Evolutionary conservation across 2,329 filamentous ascomycete genomes (phyloP), one percentile per base, ranked within the genome.

Genomic region (Xylariales sp.): DNA sequence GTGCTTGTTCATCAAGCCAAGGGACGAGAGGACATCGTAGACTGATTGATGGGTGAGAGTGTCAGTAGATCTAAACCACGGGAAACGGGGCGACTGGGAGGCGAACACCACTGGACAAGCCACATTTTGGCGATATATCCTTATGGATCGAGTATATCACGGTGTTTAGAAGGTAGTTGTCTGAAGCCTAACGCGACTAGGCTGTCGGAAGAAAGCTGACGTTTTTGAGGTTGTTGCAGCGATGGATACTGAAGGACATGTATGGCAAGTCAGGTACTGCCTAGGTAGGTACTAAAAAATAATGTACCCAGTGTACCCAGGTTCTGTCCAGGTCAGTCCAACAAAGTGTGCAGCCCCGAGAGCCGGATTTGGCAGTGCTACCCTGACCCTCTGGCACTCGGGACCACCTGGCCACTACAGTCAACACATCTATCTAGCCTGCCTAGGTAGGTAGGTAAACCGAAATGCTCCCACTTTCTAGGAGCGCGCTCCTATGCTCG

Each of bases 31-130:
- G 76, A 97, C 85, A 85, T 97, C 93, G 87, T 93, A 97, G 83
- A 97, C 93, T 93, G 74, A 80, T 62, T 93, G 74, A 80, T 62
- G 48, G 60, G 61, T 65, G 55, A 61, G 64, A 68, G 68, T 64
- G 73, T 76, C 71, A 76, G 75, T 72, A 59, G 63, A 67, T 62
- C 65, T 56, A 46, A 65, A 43, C 64, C 54, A 52, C 36, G 30
- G 68, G 54, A 60, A 68, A 32, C 64, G 18, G 63, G 59, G 56
- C 57, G 52, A 62, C 56, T 45, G 54, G 65, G 62, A 70, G 49
- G 85, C 89, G 79, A 93, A 97, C 93, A 97, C 93, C 94, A 97
- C 88, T 95, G 94, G 80, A 97, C 83, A 81, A 97, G 92, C 93
- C 93, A 97, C 94, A 97, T 97, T 72, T 78, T 86, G 82, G 74